phyloP scores from a whole-genome alignment of 345 rosid species.

The Schrenkiella parvula region DNA sequence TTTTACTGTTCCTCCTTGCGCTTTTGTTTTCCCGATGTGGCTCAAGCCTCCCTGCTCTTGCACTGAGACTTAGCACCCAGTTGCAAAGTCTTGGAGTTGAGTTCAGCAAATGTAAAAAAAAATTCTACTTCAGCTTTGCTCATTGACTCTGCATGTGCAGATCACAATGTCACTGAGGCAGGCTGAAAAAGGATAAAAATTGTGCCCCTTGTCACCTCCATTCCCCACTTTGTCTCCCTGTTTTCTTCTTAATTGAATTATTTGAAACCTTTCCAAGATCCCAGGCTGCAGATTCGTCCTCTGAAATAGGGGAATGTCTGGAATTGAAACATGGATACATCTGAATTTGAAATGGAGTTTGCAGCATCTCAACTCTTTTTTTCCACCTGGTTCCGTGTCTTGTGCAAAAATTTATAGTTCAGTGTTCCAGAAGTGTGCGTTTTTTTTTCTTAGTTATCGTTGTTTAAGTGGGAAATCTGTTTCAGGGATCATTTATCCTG shows the following conservation, averaged over 20 bases:
- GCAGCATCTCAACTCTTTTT: neutral
- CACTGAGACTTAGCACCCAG: conserved; percentile 24
- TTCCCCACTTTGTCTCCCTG: neutral
- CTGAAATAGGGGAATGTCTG: neutral
- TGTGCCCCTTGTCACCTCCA: neutral
- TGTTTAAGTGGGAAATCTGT: too few relatives aligned
- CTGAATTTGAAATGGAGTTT: neutral
- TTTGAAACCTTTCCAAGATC: conserved; percentile 9
- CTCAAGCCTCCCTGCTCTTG: neutral
- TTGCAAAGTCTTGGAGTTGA: conserved; percentile 26
- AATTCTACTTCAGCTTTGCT: conserved; percentile 25
- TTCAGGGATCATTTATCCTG: too few relatives aligned
- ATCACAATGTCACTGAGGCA: conserved; percentile 29
- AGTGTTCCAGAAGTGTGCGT: conserved; percentile 4
- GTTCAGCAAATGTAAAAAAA: neutral
- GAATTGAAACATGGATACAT: neutral
- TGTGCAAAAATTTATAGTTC: neutral
- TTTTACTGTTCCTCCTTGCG: neutral
- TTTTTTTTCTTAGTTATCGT: too few relatives aligned
- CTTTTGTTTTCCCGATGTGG: neutral
- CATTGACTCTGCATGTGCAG: conserved; percentile 20
- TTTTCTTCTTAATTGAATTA: neutral
- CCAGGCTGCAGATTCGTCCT: neutral
- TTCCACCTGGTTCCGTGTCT: conserved; percentile 1
- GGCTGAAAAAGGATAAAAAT: conserved; percentile 24